Evolutionary conservation across 1,284 basidiomycete genomes (phyloP).

Genomic region (Rhodotorula glutinis): DNA sequence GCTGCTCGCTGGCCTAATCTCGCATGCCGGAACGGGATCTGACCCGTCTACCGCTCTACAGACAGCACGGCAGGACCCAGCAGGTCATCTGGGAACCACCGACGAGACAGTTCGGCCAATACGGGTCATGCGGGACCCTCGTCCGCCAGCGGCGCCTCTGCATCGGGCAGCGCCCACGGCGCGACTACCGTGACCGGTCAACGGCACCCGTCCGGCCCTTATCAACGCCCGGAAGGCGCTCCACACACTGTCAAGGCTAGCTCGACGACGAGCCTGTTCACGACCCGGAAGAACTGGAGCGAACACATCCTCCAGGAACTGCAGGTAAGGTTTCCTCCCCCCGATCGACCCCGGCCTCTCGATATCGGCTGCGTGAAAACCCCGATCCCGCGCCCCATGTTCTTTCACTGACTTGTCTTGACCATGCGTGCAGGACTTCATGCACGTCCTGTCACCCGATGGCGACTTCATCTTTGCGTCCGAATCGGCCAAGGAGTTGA

Average conservation of each 20-base stretch:
- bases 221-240: constrained; percentile 17
- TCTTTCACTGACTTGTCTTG: background rate
- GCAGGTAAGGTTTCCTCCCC: constrained; percentile 47
- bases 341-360: background rate
- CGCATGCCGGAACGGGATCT: background rate
- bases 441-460: constrained; percentile 62
- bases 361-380: background rate
- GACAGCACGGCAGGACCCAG: constrained; percentile 15
- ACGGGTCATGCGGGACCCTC: background rate
- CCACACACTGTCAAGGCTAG: constrained; percentile 37
- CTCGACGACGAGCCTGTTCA: constrained; percentile 63
- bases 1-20: no score
- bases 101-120: background rate
- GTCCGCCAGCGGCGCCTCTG: constrained; percentile 1
- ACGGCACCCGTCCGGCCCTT: constrained; percentile 10
- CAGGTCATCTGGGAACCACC: constrained; percentile 6
- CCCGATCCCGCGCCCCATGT: background rate
- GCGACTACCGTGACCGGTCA: background rate
- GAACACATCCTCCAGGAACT: constrained; percentile 74
- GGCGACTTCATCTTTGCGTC: constrained; percentile 68
- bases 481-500: constrained; percentile 63
- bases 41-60: background rate
- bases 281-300: constrained; percentile 77
- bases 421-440: constrained; percentile 55
- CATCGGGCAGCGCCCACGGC: background rate